These are phyloP conservation scores for Sarocladium oryzae DNA, from an alignment of 2,329 filamentous ascomycete species.

Conservation along the genomic window DNA sequence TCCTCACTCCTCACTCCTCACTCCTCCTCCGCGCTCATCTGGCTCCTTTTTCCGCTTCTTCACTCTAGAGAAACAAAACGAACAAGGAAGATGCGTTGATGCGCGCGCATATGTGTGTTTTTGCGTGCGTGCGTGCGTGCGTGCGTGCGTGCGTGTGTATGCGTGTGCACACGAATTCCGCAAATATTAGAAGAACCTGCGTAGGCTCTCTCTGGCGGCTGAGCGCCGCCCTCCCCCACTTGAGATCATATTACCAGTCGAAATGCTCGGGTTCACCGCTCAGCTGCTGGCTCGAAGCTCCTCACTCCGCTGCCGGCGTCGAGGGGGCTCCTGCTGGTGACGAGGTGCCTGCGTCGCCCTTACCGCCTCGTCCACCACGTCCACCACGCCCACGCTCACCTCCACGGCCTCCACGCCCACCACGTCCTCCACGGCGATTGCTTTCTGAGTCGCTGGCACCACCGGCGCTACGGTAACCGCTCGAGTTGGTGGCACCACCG, in stretches of 20 bases:
- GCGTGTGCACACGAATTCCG: neutral
- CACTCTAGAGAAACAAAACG: conserved; percentile 1
- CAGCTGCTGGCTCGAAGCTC: conserved; percentile 1
- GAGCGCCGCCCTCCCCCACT: too few species aligned
- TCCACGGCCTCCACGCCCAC: conserved; percentile 51
- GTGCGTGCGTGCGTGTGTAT: neutral
- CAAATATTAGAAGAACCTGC: neutral
- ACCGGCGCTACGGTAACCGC: conserved; percentile 77
- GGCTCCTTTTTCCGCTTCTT: neutral
- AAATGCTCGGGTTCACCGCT: conserved; percentile 1
- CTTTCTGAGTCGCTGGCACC: conserved; percentile 66
- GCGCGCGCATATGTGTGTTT: neutral
- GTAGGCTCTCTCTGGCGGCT: too few species aligned
- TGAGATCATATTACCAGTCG: neutral
- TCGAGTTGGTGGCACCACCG: conserved; percentile 50
- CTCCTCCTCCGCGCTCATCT: neutral
- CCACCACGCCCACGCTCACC: conserved; percentile 51
- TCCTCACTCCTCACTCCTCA: neutral
- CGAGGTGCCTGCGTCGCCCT: conserved; percentile 50
- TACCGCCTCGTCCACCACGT: conserved; percentile 49
- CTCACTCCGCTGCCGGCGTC: conserved; percentile 36
- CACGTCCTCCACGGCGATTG: conserved; percentile 49
- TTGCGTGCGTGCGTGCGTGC: neutral
- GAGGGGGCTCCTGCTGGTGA: conserved; percentile 46
- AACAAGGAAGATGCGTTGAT: neutral